Conservation (phyloP, 768 basidiomycete species). For the Mycena galericulata region DNA sequence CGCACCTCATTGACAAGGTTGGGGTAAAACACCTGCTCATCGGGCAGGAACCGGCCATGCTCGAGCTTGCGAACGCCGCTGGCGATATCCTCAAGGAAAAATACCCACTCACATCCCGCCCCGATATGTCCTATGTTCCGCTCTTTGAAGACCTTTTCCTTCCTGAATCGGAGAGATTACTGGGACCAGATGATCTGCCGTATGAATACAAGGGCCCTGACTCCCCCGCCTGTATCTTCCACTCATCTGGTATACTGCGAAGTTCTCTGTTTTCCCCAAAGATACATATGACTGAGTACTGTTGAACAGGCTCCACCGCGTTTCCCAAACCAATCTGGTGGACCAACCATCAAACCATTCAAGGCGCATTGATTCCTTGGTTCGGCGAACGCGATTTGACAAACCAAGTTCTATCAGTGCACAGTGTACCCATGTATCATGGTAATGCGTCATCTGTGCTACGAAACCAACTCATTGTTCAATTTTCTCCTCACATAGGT, state of each 20-base stretch:
- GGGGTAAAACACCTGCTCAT: slow-evolving; percentile 41
- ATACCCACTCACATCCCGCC: slow-evolving; percentile 15
- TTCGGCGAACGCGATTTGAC: slow-evolving; percentile 44
- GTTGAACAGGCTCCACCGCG: slow-evolving; percentile 36
- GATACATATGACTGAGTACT: no score
- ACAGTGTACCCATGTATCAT: slow-evolving; percentile 48
- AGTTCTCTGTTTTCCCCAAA: no score
- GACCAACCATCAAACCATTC: slow-evolving; percentile 20
- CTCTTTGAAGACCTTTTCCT: slow-evolving; percentile 38
- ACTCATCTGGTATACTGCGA: slow-evolving; percentile 50
- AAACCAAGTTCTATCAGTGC: slow-evolving; percentile 37
- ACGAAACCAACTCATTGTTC: no score
- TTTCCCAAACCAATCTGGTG: slow-evolving; percentile 40
- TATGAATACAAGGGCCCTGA: slow-evolving; percentile 23
- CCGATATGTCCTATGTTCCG: slow-evolving; percentile 34
- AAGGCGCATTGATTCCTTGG: slow-evolving; percentile 30
- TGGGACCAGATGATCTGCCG: slow-evolving; percentile 38
- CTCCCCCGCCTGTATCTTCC: slow-evolving; percentile 38
- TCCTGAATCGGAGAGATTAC: slow-evolving; percentile 15
- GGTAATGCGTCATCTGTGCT: slow-evolving; percentile 1
- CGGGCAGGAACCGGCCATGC: slow-evolving; percentile 40
- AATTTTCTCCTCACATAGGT: background rate
- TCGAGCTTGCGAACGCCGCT: slow-evolving; percentile 33
- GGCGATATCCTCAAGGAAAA: slow-evolving; percentile 35
- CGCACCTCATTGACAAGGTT: slow-evolving; percentile 42